Conservation (phyloP, 2,329 filamentous ascomycete species). For the Apiospora rasikravindrae region DNA sequence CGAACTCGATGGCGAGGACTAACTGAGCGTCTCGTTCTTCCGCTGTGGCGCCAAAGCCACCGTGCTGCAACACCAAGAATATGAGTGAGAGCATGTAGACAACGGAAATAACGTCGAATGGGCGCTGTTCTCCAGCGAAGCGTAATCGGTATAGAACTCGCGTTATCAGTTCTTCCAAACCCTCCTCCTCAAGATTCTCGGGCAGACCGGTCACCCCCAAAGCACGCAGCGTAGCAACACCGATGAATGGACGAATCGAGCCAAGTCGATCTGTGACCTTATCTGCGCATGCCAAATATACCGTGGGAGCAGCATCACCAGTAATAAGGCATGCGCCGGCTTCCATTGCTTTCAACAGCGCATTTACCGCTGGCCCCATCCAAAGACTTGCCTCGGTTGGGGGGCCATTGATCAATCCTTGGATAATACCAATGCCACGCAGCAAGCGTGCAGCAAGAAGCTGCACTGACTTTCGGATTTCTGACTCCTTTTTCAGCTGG, state of each 20-base stretch:
- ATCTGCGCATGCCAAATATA: slow-evolving; percentile 81
- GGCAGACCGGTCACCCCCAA: slow-evolving; percentile 76
- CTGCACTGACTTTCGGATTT: slow-evolving; percentile 76
- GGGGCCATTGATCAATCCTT: slow-evolving; percentile 80
- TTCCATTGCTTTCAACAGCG: slow-evolving; percentile 75
- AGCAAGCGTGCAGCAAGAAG: slow-evolving; percentile 72
- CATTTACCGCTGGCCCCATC: slow-evolving; percentile 81
- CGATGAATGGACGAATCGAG: slow-evolving; percentile 79
- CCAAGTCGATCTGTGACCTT: slow-evolving; percentile 78
- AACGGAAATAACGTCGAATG: slow-evolving; percentile 86
- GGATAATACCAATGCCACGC: slow-evolving; percentile 86
- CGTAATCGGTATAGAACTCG: slow-evolving; percentile 88
- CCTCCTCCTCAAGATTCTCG: slow-evolving; percentile 75
- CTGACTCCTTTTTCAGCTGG: slow-evolving; percentile 85
- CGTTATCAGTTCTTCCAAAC: slow-evolving; percentile 83
- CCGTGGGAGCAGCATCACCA: slow-evolving; percentile 76
- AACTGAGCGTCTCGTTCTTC: slow-evolving; percentile 91
- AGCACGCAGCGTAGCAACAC: slow-evolving; percentile 82
- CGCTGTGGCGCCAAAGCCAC: slow-evolving; percentile 72
- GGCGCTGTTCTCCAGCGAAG: slow-evolving; percentile 90
- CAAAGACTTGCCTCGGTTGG: slow-evolving; percentile 88
- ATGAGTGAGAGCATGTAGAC: slow-evolving; percentile 87
- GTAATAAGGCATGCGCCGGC: slow-evolving; percentile 83
- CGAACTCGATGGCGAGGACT: slow-evolving; percentile 83
- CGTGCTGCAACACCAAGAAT: slow-evolving; percentile 77